Base-by-base conservation (phyloP, 2,329 filamentous ascomycete genomes). In the Cladophialophora psammophila region DNA sequence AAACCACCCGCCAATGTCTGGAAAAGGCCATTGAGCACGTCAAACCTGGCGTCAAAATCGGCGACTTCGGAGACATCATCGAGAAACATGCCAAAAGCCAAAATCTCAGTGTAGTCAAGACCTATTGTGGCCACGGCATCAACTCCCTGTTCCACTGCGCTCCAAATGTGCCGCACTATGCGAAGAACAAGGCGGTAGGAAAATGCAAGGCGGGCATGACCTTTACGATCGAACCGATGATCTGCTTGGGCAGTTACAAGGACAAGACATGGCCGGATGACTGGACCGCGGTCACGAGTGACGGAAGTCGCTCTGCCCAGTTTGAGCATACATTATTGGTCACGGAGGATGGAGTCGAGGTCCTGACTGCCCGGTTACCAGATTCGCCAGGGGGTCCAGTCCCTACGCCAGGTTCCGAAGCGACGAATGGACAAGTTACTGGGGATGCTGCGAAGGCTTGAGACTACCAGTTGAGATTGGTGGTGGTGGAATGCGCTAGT, bases 221-320 rank as follows among this genome's bases (percentile, higher is more conserved):
- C 71, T 99, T 99, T 76, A 99, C 95, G 0, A 99, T 99, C 69
- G 95, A 99, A 82, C 95, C 95, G 15, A 99, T 99, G 95, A 94
- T 99, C 77, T 93, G 93, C 48, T 80, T 97, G 63, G 95, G 95
- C 66, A 94, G 92, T 68, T 92, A 97, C 80, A 88, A 88, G 70
- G 95, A 99, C 76, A 91, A 95, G 78, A 98, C 93, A 0, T 99
- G 95, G 95, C 95, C 95, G 0, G 95, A 99, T 78, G 93, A 98
- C 82, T 99, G 95, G 95, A 99, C 95, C 0, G 97, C 93, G 79
- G 92, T 92, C 5, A 99, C 95, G 0, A 87, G 90, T 64, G 95
- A 99, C 77, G 95, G 95, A 59, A 91, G 91, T 79, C 85, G 88
- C 76, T 97, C 94, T 15, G 95, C 95, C 9, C 95, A 99, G 77